These are phyloP conservation scores for Fraxinus dipetala DNA, from an alignment of 305 asterid species.

Conservation along the genomic window DNA sequence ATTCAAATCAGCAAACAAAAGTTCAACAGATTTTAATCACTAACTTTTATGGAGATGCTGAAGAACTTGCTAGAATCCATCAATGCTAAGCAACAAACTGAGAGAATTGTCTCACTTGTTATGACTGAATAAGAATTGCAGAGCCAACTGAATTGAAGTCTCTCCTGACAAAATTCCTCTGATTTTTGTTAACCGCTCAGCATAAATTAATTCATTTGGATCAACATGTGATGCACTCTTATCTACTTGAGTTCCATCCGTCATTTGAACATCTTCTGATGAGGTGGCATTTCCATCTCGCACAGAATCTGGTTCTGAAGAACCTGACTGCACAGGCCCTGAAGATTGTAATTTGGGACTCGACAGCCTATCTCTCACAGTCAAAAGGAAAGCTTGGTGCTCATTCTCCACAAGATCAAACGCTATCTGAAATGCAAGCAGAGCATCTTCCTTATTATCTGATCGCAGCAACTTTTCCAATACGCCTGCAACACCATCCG, in stretches of 20 bases:
- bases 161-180: slow-evolving; percentile 92
- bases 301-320: slow-evolving; percentile 42
- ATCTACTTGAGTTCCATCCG: slow-evolving; percentile 50
- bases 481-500: slow-evolving; percentile 70
- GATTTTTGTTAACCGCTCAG: slow-evolving; percentile 57
- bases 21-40: slow-evolving; percentile 13
- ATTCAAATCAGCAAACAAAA: slow-evolving; percentile 30
- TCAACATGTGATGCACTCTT: slow-evolving; percentile 29
- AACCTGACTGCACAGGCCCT: slow-evolving; percentile 39
- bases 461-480: slow-evolving; percentile 76
- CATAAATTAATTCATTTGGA: slow-evolving; percentile 49
- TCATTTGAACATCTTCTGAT: slow-evolving; percentile 58
- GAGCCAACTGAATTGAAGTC: slow-evolving; percentile 87
- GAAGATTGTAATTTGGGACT: slow-evolving; percentile 51
- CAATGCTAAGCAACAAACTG: slow-evolving; percentile 14
- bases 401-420: slow-evolving; percentile 97
- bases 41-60: neutral
- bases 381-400: slow-evolving; percentile 90
- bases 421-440: slow-evolving; percentile 93
- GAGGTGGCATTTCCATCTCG: slow-evolving; percentile 38
- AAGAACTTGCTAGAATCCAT: neutral
- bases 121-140: slow-evolving; percentile 91
- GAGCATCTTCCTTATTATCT: slow-evolving; percentile 69
- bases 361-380: slow-evolving; percentile 67
- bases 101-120: slow-evolving; percentile 61